Base-by-base conservation (phyloP, 2,329 filamentous ascomycete species). In the Diplodia corticola region DNA sequence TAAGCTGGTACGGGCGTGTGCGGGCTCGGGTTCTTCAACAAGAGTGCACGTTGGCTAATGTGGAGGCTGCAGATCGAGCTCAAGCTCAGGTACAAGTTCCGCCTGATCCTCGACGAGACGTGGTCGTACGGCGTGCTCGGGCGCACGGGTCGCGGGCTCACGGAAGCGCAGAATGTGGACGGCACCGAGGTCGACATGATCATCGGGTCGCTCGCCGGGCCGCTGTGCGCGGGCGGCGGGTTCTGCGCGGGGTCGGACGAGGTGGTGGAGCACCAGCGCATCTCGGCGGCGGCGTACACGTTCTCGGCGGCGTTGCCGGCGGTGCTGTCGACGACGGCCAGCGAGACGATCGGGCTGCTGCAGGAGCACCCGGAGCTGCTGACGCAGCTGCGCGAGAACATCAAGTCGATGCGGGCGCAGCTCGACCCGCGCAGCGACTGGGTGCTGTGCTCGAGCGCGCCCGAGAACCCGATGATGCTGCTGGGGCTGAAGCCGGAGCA, bases 111-210 rank as follows among this genome's bases (percentile, higher is more conserved):
- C 44, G 95, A 99, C 77, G 95, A 99, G 82, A 97, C 93, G 1
- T 96, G 92, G 90, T 97, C 93, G 0, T 99, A 98, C 76, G 96
- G 94, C 68, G 91, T 98, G 20, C 86, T 99, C 5, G 95, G 95
- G 55, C 87, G 93, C 68, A 97, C 92, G 28, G 96, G 95, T 22
- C 89, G 93, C 63, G 95, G 95, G 67, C 84, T 98, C 46, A 98
- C 95, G 0, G 96, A 99, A 81, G 92, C 94, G 5, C 95, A 98
- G 75, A 97, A 98, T 72, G 94, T 99, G 20, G 95, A 98, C 76
- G 89, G 94, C 0, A 88, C 90, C 10, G 91, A 96, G 75, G 89
- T 99, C 59, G 95, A 99, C 81, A 97, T 99, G 93, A 94, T 99
- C 71, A 87, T 98, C 63, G 95, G 96, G 50, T 96, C 92, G 40